Evolutionary conservation across 345 rosid species (phyloP), one percentile per base, ranked within the genome.

Genomic region (Eucalyptus viminalis): DNA sequence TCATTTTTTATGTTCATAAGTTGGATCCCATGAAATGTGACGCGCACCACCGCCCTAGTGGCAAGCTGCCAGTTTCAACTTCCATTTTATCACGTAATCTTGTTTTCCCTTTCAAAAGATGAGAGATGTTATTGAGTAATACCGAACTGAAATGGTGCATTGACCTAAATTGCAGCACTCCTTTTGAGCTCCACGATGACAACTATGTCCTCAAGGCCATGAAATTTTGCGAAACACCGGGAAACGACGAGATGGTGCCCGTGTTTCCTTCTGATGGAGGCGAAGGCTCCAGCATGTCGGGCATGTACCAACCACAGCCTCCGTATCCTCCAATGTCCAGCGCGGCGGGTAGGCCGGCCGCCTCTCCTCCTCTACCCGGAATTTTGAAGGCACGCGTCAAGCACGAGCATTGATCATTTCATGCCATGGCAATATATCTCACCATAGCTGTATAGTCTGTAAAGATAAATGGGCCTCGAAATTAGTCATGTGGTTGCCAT

Each of bases 181-280:
- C 99, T 3, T 98, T 98, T 88, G 99, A 97, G 94, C 99, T 98
- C 89, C 99, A 97, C 43, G 99, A 98, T 69, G 99, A 98, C 92
- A 97, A 97, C 56, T 98, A 96, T 90, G 99, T 98, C 85, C 95
- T 98, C 89, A 98, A 98, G 94, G 98, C 99, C 21, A 98, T 98
- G 99, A 93, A 96, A 76, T 94, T 96, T 67, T 93, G 96, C 44
- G 93, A 96, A 69, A 93, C 93, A 92, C 94, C 96, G n/a, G 88
- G 91, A 53, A 91, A 90, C 47, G 92, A 92, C 62, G 94, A 92
- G 88, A 91, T 91, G 89, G 90, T 91, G 83, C 90, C 90, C 47
- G 91, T 89, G 85, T 72, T 92, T 50, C 72, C 92, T 5, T 87
- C 90, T 1, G 95, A 94, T 58, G 93, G 90, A 40, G 94, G 93